Conservation (phyloP, 108 stramenopile genomes). For the Cyclotella distinguenda region DNA sequence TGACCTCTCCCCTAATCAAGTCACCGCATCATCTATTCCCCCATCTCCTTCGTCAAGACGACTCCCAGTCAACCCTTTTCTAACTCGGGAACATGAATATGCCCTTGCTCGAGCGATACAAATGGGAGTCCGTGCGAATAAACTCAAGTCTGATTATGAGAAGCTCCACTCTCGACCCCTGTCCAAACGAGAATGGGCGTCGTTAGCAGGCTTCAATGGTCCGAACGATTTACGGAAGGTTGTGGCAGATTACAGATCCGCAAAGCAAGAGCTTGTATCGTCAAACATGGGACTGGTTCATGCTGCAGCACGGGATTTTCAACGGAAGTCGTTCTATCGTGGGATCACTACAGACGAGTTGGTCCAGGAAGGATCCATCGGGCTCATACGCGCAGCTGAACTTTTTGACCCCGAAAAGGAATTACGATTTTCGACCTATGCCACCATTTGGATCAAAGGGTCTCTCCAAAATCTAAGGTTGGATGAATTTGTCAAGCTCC, state of each 20-base stretch:
- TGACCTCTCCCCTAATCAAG: not conserved
- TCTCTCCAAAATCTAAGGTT: slow-evolving; percentile 55
- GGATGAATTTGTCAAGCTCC: slow-evolving; percentile 60
- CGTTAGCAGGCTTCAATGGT: slow-evolving; percentile 50
- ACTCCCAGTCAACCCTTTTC: not conserved
- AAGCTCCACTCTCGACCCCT: slow-evolving; percentile 30
- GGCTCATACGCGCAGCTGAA: slow-evolving; percentile 90
- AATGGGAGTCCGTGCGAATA: slow-evolving; percentile 62
- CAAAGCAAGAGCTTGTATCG: slow-evolving; percentile 71
- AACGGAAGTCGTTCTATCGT: slow-evolving; percentile 12
- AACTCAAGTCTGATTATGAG: slow-evolving; percentile 59
- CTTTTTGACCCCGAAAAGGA: slow-evolving; percentile 89
- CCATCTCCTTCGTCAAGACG: not conserved
- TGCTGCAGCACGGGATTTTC: slow-evolving; percentile 65
- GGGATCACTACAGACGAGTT: slow-evolving; percentile 74
- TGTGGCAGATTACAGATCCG: slow-evolving; percentile 64
- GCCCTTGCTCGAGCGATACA: slow-evolving; percentile 72
- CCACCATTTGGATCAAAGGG: slow-evolving; percentile 98
- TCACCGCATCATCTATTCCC: slow-evolving; percentile 3
- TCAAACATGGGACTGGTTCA: slow-evolving; percentile 84
- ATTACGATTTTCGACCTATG: slow-evolving; percentile 92
- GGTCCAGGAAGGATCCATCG: slow-evolving; percentile 92
- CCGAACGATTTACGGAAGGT: slow-evolving; percentile 55
- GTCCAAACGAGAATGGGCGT: slow-evolving; percentile 63
- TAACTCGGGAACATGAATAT: slow-evolving; percentile 73